Evolutionary conservation across 805 yeast species (phyloP).

Genomic region (Saccharomycopsis guyanensis): DNA sequence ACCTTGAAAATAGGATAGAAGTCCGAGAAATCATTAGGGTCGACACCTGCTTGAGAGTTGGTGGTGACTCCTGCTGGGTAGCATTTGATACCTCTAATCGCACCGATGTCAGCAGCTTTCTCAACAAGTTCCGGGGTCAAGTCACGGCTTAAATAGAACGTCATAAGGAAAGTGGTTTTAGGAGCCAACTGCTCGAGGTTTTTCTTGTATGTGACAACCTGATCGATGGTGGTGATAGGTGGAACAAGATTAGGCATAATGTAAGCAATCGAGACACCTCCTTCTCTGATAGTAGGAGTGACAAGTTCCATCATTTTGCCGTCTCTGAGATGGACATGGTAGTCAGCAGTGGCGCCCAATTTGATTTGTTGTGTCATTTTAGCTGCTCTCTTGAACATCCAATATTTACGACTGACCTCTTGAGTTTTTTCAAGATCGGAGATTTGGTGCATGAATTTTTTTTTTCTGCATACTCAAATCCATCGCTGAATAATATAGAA

Average conservation of each 20-base stretch:
- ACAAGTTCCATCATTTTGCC: constrained; percentile 89
- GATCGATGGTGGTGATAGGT: constrained; percentile 72
- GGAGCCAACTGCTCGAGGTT: constrained; percentile 63
- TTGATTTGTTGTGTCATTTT: constrained; percentile 29
- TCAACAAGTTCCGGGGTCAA: constrained; percentile 81
- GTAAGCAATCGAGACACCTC: constrained; percentile 88
- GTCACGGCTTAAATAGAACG: constrained; percentile 70
- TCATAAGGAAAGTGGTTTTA: constrained; percentile 82
- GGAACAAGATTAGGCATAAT: constrained; percentile 96
- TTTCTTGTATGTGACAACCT: constrained; percentile 62
- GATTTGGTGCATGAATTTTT: background rate
- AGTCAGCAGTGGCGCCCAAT: constrained; percentile 74
- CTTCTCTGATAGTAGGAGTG: constrained; percentile 82
- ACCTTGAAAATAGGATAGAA: constrained; percentile 88
- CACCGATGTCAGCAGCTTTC: constrained; percentile 62
- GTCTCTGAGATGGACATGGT: constrained; percentile 94
- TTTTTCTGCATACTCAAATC: background rate
- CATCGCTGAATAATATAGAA: background rate
- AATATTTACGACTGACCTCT: too few relatives aligned
- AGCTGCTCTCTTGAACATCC: too few relatives aligned
- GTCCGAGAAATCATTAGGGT: constrained; percentile 80
- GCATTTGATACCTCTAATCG: constrained; percentile 84
- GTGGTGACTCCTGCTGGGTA: constrained; percentile 99
- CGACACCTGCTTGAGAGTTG: constrained; percentile 86
- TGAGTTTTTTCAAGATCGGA: background rate